Conservation (phyloP, 176 grass and related monocot genomes). For the Oryza punctata region DNA sequence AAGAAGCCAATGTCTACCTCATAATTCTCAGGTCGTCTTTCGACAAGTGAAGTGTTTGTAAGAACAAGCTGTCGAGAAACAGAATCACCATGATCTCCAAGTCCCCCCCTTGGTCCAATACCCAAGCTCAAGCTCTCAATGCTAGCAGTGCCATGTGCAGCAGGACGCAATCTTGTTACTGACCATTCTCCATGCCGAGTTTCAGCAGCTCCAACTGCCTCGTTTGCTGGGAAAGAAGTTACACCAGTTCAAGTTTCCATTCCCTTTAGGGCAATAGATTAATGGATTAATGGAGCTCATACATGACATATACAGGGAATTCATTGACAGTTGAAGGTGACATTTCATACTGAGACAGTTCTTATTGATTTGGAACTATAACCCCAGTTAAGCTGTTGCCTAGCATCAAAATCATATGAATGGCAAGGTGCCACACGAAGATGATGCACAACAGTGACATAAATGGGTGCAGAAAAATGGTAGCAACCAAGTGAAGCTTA, state of each 20-base stretch:
- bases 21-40: conserved; percentile 95
- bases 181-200: conserved; percentile 95
- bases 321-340: conserved; percentile 7
- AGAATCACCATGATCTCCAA: conserved; percentile 95
- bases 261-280: conserved; percentile 25
- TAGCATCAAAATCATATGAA: conserved; percentile 17
- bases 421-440: neutral
- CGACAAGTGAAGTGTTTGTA: conserved; percentile 80
- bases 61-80: conserved; percentile 95
- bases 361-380: conserved; percentile 3
- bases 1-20: conserved; percentile 55
- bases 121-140: conserved; percentile 83
- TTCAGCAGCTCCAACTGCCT: conserved; percentile 97
- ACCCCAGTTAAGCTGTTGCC: neutral
- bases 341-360: conserved; percentile 9
- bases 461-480: neutral
- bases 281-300: neutral
- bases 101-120: conserved; percentile 92
- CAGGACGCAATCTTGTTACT: conserved; percentile 87
- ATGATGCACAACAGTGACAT: neutral
- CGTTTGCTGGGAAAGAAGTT: conserved; percentile 67
- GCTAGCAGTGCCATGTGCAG: conserved; percentile 83
- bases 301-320: conserved; percentile 20
- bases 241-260: conserved; percentile 21
- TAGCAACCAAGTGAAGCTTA: neutral